phyloP scores from a whole-genome alignment of 768 basidiomycete species.

The Pulveroboletus ravenelii region DNA sequence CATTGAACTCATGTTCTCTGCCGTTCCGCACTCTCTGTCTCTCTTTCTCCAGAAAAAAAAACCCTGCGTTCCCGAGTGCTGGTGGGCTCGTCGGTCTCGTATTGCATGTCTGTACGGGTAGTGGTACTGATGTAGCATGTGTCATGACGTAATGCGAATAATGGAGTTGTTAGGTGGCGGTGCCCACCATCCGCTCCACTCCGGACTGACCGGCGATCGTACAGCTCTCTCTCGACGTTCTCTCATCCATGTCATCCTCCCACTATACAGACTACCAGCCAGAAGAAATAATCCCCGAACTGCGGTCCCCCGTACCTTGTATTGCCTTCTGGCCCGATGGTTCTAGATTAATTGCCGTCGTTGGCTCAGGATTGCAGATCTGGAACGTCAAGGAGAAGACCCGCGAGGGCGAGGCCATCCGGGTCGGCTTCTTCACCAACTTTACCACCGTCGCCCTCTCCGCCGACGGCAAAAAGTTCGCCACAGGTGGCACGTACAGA shows the following conservation, averaged over 20 bases:
- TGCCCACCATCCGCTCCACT: slow-evolving; percentile 3
- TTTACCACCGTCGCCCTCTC: slow-evolving; percentile 23
- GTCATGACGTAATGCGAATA: slow-evolving; percentile 8
- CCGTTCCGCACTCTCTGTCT: too few species aligned
- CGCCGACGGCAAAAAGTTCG: slow-evolving; percentile 22
- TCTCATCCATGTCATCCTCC: slow-evolving; percentile 13
- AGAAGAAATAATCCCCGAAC: slow-evolving; percentile 17
- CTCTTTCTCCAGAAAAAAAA: too few species aligned
- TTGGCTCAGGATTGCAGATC: slow-evolving; percentile 23
- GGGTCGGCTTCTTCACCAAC: slow-evolving; percentile 24
- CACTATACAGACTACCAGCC: slow-evolving; percentile 5
- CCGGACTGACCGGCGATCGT: not conserved
- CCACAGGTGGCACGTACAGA: slow-evolving; percentile 22
- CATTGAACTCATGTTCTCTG: too few species aligned
- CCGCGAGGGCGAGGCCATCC: slow-evolving; percentile 20
- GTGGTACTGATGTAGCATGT: too few species aligned
- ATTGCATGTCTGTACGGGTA: too few species aligned
- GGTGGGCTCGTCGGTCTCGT: too few species aligned
- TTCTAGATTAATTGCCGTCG: slow-evolving; percentile 21
- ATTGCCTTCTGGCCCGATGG: slow-evolving; percentile 25
- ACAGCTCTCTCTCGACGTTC: slow-evolving; percentile 4
- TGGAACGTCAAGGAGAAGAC: slow-evolving; percentile 22
- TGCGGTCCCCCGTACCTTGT: slow-evolving; percentile 13
- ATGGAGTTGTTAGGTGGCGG: slow-evolving; percentile 10
- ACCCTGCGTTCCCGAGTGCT: too few species aligned